These are phyloP conservation scores for Melocanna baccifera DNA, from an alignment of 176 grass and related monocot species.

Conservation along the genomic window DNA sequence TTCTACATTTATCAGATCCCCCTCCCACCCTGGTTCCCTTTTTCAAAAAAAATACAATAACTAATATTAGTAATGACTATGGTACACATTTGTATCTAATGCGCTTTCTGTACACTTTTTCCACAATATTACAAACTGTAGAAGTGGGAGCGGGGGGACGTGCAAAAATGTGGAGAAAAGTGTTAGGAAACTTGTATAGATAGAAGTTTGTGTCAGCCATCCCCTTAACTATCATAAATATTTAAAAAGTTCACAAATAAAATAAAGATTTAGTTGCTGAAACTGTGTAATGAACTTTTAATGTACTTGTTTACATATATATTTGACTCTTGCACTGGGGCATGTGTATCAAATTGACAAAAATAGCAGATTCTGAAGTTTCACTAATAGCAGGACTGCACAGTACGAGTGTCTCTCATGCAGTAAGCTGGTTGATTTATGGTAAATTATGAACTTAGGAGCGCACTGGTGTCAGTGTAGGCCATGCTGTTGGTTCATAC, in stretches of 20 bases:
- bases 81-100: not conserved
- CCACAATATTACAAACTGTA: not conserved
- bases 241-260: not conserved
- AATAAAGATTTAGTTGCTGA: not conserved
- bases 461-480: not conserved
- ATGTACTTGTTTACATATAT: not conserved
- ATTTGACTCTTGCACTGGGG: not conserved
- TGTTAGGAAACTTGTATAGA: not conserved
- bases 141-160: not conserved
- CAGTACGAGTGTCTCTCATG: not conserved
- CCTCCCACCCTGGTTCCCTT: not conserved
- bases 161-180: not conserved
- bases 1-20: not conserved
- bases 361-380: not conserved
- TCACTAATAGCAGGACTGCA: not conserved
- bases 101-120: not conserved
- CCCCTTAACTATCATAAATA: not conserved
- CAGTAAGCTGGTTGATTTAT: not conserved
- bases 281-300: not conserved
- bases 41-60: not conserved
- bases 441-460: not conserved
- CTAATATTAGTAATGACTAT: not conserved
- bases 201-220: not conserved
- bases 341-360: not conserved
- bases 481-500: not conserved